phyloP scores from a whole-genome alignment of 106 monocot species.

The Acorus gramineus region DNA sequence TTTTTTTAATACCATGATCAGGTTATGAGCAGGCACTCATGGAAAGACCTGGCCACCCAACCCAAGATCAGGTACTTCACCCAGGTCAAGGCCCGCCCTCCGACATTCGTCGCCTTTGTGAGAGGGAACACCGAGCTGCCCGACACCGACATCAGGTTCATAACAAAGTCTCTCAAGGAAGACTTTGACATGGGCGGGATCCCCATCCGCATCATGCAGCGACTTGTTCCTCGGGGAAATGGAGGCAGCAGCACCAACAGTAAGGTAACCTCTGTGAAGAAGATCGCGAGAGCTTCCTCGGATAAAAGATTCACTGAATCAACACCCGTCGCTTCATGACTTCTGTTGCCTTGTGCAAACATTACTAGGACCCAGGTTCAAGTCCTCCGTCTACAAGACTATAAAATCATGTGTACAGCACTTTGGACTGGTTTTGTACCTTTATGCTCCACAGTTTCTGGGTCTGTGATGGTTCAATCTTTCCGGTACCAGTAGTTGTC shows the following conservation, averaged over 20 bases:
- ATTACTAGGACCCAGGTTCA: too few relatives aligned
- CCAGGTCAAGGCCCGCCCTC: constrained; percentile 91
- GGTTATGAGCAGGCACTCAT: constrained; percentile 99
- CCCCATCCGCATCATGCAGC: constrained; percentile 76
- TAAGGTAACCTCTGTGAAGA: constrained; percentile 10
- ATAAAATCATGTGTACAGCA: too few relatives aligned
- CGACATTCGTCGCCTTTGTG: constrained; percentile 86
- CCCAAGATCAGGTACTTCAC: constrained; percentile 93
- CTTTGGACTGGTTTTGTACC: too few relatives aligned
- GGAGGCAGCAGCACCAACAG: not conserved
- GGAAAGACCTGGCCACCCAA: constrained; percentile 82
- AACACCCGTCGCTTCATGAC: too few relatives aligned
- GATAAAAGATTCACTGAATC: constrained; percentile 39
- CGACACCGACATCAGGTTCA: constrained; percentile 69
- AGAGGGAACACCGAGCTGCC: constrained; percentile 68
- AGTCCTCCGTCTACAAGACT: too few relatives aligned
- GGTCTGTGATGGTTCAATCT: too few relatives aligned
- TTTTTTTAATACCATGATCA: constrained; percentile 9
- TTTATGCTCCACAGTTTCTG: too few relatives aligned
- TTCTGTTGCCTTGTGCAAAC: too few relatives aligned
- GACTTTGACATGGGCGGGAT: constrained; percentile 91
- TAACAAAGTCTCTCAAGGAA: constrained; percentile 79
- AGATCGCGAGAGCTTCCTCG: constrained; percentile 21
- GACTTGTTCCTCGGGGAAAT: constrained; percentile 37
- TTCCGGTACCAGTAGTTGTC: too few relatives aligned